Base-by-base conservation (phyloP, 1,284 basidiomycete species). In the Polyporus tsugae region DNA sequence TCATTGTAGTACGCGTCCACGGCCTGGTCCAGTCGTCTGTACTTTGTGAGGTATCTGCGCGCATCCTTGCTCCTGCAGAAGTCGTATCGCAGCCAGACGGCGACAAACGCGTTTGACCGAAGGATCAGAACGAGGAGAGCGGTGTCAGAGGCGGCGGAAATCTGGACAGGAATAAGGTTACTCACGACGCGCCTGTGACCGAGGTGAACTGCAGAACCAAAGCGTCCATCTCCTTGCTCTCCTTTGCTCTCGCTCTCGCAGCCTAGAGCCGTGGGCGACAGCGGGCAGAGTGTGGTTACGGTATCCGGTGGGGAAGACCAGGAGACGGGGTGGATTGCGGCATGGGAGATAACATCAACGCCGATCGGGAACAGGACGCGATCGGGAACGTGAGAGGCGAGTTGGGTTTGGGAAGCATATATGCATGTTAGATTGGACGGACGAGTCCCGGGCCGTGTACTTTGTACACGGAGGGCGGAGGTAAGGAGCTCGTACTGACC, bases 1-100 rank as follows among this genome's bases (percentile, higher is more conserved):
- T 91, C 85, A 72, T 83, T 88, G 80, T 88, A 95, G 78, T 85
- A 96, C 0, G 91, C 89, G 79, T 96, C 91, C 53, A 95, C 82
- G 11, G 95, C 94, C 11, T 84, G 80, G 63, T 96, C 94, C 57
- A 95, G 78, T 44, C 89, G 85, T 76, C 87, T 89, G 80, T 92
- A 84, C 70, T 89, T 89, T 74, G 93, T 90, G 63, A 96, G 79
- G 79, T 89, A 93, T 67, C 87, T 87, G 70, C 81, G 86, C n/a
- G 94, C 94, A 65, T 95, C 92, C 74, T 83, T 87, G 39, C 81
- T 72, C 15, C 89, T 91, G 75, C 64, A 53, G 9, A 15, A 6
- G 42, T 5, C 15, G 19, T 6, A 25, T 29, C 33, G 17, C 35
- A 6, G n/a, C 44, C 44, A 7, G n/a, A 46, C n/a, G 11, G 11